Base-by-base conservation (phyloP, 305 asterid species). In the Solanum hybrid region DNA sequence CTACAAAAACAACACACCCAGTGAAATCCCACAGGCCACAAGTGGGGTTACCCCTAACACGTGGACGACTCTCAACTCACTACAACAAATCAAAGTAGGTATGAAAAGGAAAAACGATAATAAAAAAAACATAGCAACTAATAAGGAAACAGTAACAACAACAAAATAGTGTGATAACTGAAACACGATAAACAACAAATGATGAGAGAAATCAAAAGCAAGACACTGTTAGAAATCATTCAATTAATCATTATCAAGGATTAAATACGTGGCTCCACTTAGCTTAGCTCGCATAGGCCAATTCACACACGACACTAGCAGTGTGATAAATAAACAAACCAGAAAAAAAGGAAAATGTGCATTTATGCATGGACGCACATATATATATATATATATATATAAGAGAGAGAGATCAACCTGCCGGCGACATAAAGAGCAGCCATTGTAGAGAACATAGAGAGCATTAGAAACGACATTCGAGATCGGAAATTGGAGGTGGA, bases 371-470 rank as follows among this genome's bases (percentile, higher is more conserved):
- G 60, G 76, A 90, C 80, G 37, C 38, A 51, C n/a, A 26, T 76
- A 26, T 84, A 26, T 12, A 34, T 24, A 20, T 38, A 31, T 16
- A 36, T 12, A 34, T 24, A 20, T 35, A 29, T 12, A 36, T 20
- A 36, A 3, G 9, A 32, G 51, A 76, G 36, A 73, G 37, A 64
- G 76, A 12, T 86, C 80, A 34, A 95, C 99, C 98, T 86, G 87
- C 95, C 94, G 29, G 98, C 99, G 17, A 96, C 94, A 78, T 95
- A 95, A 46, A 95, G 82, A 72, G 95, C 88, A 79, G 98, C 98
- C 98, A 95, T 95, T 85, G 98, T 90, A 91, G 98, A 96, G 82
- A 95, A 93, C 99, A 96, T 96, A 38, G 96, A 92, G 16, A 96
- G 93, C 92, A 94, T 87, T 89, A 96, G 42, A 90, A 95, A 92